These are phyloP conservation scores for Euryodendron excelsum DNA, from an alignment of 148 eudicot genomes.

Conservation along the genomic window DNA sequence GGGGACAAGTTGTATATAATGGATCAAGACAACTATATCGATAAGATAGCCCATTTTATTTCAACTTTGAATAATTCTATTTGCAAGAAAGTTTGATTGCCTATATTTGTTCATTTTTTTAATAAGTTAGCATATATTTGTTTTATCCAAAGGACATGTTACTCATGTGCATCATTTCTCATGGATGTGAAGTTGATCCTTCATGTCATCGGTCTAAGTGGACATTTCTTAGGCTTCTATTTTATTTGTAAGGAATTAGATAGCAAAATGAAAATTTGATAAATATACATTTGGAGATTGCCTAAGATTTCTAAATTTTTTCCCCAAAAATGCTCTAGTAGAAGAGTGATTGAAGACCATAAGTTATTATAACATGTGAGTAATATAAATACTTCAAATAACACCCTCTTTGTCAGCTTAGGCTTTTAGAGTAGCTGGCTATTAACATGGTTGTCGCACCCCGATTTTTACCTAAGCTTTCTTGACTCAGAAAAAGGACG, in stretches of 20 bases:
- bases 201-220: background rate
- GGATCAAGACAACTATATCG: slow-evolving; percentile 81
- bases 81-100: background rate
- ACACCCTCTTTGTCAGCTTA: too few relatives aligned
- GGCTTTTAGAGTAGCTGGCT: too few relatives aligned
- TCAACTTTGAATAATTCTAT: background rate
- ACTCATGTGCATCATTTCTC: background rate
- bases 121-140: background rate
- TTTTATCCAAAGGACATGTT: background rate
- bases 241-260: background rate
- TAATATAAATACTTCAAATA: too few relatives aligned
- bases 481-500: too few relatives aligned
- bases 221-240: background rate
- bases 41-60: slow-evolving; percentile 28
- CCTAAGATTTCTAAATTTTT: too few relatives aligned
- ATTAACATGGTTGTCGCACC: too few relatives aligned
- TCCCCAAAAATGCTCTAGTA: too few relatives aligned
- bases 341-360: too few relatives aligned
- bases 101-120: background rate
- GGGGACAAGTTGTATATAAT: slow-evolving; percentile 61
- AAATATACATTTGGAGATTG: too few relatives aligned
- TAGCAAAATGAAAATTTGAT: background rate
- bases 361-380: too few relatives aligned
- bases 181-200: background rate
- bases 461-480: too few relatives aligned